Percentiles rank a stretch among this genome's conserved stretches.
phyloP scores from a whole-genome alignment of 2,329 filamentous ascomycete genomes.

The Fusarium scirpi region DNA sequence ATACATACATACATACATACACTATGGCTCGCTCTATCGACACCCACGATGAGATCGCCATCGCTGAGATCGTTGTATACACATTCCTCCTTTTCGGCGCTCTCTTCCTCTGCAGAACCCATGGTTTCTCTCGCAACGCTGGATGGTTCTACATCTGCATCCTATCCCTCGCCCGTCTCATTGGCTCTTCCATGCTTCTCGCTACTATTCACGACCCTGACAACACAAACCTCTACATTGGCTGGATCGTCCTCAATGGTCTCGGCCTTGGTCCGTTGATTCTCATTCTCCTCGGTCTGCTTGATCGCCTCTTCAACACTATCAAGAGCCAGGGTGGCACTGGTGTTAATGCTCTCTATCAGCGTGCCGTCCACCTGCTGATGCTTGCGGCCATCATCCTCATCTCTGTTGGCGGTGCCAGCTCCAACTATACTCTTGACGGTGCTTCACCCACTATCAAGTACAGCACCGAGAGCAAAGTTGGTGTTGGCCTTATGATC shows the following conservation, averaged over 20 bases:
- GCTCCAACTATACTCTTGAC: constrained; percentile 40
- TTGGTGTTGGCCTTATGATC: constrained; percentile 49
- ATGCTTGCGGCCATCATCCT: constrained; percentile 56
- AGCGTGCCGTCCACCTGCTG: constrained; percentile 56
- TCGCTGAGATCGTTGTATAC: constrained; percentile 51
- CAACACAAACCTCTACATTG: constrained; percentile 52
- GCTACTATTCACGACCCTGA: constrained; percentile 63
- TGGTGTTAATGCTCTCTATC: constrained; percentile 47
- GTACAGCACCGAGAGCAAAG: constrained; percentile 47
- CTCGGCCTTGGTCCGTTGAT: constrained; percentile 60
- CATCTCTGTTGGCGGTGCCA: constrained; percentile 50
- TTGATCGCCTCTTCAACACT: constrained; percentile 58
- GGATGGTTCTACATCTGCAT: constrained; percentile 72
- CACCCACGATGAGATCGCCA: constrained; percentile 50
- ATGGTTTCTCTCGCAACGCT: constrained; percentile 67
- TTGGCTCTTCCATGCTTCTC: constrained; percentile 61
- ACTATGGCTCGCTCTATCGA: constrained; percentile 44
- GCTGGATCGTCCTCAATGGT: constrained; percentile 50
- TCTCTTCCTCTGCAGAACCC: constrained; percentile 58
- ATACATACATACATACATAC: background rate
- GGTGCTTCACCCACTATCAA: constrained; percentile 42
- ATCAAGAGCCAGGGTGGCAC: constrained; percentile 54
- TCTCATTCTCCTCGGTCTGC: constrained; percentile 54
- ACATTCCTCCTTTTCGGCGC: constrained; percentile 46
- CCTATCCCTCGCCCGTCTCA: constrained; percentile 68